Conservation (phyloP, 2,329 filamentous ascomycete species). For the Coniochaeta prunicola region DNA sequence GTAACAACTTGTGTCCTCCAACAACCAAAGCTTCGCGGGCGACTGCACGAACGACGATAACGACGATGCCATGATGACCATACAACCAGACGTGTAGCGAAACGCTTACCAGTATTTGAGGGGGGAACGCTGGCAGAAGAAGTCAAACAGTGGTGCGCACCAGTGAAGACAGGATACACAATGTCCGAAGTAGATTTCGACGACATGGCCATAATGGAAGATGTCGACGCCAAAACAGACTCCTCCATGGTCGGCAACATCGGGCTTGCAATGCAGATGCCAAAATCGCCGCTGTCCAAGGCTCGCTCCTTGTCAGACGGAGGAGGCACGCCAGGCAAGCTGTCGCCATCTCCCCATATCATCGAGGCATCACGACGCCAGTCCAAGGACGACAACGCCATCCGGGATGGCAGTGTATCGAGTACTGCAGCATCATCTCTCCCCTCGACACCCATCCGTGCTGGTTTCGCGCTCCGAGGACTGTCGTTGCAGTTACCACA, state of each 20-base stretch:
- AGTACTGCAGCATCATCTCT: conserved; percentile 22
- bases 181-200: conserved; percentile 20
- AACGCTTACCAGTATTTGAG: not conserved
- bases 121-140: not conserved
- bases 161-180: conserved; percentile 5
- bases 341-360: conserved; percentile 52
- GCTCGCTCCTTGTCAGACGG: conserved; percentile 61
- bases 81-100: not conserved
- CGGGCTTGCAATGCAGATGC: conserved; percentile 3
- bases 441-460: conserved; percentile 67
- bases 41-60: not conserved
- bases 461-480: conserved; percentile 54
- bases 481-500: conserved; percentile 63
- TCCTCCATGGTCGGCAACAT: conserved; percentile 1
- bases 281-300: conserved; percentile 39
- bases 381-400: conserved; percentile 60
- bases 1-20: not conserved
- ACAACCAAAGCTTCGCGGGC: not conserved
- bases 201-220: conserved; percentile 26
- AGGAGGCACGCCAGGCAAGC: conserved; percentile 41
- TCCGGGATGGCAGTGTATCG: conserved; percentile 33
- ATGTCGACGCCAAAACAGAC: conserved; percentile 13
- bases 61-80: not conserved
- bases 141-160: too few relatives aligned
- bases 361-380: conserved; percentile 44